phyloP scores from a whole-genome alignment of 371 early-diverging fungal species.

The Mortierella sp. region DNA sequence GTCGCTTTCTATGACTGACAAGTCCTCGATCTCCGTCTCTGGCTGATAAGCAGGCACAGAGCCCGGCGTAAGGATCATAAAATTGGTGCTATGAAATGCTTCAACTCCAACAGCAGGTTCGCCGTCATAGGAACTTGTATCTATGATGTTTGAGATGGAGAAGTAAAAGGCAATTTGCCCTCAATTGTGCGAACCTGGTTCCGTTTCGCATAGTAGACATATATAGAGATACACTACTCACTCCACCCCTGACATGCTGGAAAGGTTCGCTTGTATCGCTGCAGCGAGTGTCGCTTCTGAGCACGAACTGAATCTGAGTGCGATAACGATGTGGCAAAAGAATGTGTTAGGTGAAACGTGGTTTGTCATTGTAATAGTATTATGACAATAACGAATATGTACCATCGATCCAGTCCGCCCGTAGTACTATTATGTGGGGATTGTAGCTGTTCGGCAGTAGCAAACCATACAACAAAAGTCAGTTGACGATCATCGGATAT shows the following conservation, averaged over 20 bases:
- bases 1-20: constrained; percentile 18
- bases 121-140: neutral
- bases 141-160: neutral
- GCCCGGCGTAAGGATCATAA: constrained; percentile 5
- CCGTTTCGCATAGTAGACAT: too few relatives aligned
- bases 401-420: constrained; percentile 51
- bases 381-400: too few relatives aligned
- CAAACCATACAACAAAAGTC: neutral
- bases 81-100: constrained; percentile 24
- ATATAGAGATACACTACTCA: neutral
- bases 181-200: constrained; percentile 2
- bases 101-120: constrained; percentile 20
- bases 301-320: constrained; percentile 21
- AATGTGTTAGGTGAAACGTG: neutral
- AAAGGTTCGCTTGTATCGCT: constrained; percentile 29
- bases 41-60: constrained; percentile 30
- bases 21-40: constrained; percentile 19
- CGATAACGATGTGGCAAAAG: too few relatives aligned
- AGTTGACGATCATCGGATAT: too few relatives aligned
- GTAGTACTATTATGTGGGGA: constrained; percentile 27
- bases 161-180: neutral
- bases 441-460: neutral
- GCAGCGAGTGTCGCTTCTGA: constrained; percentile 20
- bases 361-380: too few relatives aligned
- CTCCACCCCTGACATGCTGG: constrained; percentile 18